Evolutionary conservation across 2,329 filamentous ascomycete genomes (phyloP).

Genomic region (Diaporthe capsici): DNA sequence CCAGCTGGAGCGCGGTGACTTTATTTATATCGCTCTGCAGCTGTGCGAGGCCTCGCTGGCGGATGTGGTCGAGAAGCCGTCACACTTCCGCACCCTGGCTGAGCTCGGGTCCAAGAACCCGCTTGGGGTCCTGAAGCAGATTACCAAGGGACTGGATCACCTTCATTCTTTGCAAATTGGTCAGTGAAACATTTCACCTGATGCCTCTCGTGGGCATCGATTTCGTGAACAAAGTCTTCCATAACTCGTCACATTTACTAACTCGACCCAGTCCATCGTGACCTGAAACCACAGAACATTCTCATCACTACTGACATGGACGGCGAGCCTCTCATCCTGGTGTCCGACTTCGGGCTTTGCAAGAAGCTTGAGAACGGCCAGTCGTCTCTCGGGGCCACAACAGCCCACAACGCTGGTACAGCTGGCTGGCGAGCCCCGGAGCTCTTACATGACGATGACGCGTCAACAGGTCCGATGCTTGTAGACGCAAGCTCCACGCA

Average conservation of each 20-base stretch:
- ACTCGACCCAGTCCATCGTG: conserved; percentile 76
- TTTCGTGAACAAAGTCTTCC: not conserved
- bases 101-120: conserved; percentile 81
- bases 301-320: conserved; percentile 80
- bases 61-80: conserved; percentile 86
- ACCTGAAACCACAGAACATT: conserved; percentile 98
- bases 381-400: conserved; percentile 94
- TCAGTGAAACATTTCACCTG: not conserved
- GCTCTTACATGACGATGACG: conserved; percentile 85
- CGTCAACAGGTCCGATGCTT: conserved; percentile 60
- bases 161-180: conserved; percentile 91
- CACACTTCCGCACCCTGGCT: conserved; percentile 77
- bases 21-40: conserved; percentile 96
- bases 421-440: conserved; percentile 98
- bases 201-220: no score
- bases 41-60: conserved; percentile 94
- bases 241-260: not conserved
- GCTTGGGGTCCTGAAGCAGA: conserved; percentile 86
- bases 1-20: conserved; percentile 88
- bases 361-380: conserved; percentile 97
- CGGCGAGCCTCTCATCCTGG: conserved; percentile 84
- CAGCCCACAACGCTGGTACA: conserved; percentile 92
- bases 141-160: conserved; percentile 89
- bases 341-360: conserved; percentile 97
- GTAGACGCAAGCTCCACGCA: conserved; percentile 69